These are phyloP conservation scores for Tuber umbilicatum DNA, from an alignment of 495 filamentous ascomycete species.

Conservation along the genomic window DNA sequence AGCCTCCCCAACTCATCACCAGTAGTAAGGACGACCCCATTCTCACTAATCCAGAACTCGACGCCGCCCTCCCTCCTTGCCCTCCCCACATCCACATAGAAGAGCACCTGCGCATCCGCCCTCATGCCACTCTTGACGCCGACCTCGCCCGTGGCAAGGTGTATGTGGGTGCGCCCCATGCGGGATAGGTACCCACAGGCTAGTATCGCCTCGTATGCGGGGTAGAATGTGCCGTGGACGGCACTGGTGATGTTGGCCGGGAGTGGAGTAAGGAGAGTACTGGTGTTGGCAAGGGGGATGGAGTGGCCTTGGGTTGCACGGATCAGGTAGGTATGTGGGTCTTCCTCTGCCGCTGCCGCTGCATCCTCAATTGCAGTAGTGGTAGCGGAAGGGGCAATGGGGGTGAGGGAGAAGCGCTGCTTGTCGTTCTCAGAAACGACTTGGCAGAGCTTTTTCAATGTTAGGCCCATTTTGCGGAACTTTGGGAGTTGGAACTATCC, in stretches of 20 bases:
- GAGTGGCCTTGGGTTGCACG: constrained; percentile 91
- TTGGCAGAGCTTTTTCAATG: constrained; percentile 64
- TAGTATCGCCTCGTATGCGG: constrained; percentile 66
- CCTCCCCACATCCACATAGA: constrained; percentile 68
- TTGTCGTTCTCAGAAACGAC: constrained; percentile 75
- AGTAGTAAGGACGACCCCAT: constrained; percentile 63
- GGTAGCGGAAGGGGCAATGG: constrained; percentile 41
- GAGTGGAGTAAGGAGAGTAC: constrained; percentile 59
- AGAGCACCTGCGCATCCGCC: constrained; percentile 63
- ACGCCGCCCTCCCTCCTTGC: constrained; percentile 59
- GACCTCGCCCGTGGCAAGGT: constrained; percentile 59
- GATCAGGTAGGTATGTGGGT: constrained; percentile 70
- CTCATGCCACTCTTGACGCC: constrained; percentile 81
- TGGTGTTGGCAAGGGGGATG: constrained; percentile 61
- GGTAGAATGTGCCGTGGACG: constrained; percentile 82
- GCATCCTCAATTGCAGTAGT: constrained; percentile 13
- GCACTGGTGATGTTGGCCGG: constrained; percentile 59
- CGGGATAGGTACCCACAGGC: constrained; percentile 64
- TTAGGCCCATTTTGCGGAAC: constrained; percentile 61
- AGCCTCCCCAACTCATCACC: constrained; percentile 62
- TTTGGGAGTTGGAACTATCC: constrained; percentile 62
- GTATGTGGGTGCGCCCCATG: constrained; percentile 80
- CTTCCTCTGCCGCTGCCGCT: constrained; percentile 36
- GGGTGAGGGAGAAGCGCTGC: constrained; percentile 72
- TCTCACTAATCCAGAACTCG: constrained; percentile 78